Base-by-base conservation (phyloP, 2,329 filamentous ascomycete genomes). In the Pezicula carpinea region DNA sequence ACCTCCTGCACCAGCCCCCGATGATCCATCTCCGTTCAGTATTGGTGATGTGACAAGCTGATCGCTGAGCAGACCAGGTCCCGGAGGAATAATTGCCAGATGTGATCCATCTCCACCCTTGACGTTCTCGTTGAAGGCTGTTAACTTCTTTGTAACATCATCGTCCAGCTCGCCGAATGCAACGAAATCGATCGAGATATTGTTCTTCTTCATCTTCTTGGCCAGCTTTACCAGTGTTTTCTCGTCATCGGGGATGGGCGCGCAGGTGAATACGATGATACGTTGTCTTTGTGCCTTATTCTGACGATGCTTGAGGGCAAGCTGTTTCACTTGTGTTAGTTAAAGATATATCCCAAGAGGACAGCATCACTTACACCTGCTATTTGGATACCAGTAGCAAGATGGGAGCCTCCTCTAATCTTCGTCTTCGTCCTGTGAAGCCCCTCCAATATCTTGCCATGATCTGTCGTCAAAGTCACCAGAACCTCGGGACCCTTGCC, bases 201-300 rank as follows among this genome's bases (percentile, higher is more conserved):
- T 92, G 69, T 85, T 87, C 79, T 99, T 99, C 82, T 97, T 97
- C 90, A 97, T 95, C 74, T 93, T 95, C 75, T 93, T 95, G 38
- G 93, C 91, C 23, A 99, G 79, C 64, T 89, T 88, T 53, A 91
- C 80, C 43, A 99, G 81, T 45, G 86, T 82, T 72, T 93, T 93
- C 68, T 96, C 87, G 54, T 89, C 85, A 64, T 99, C 93, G 52
- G 83, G 79, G 63, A 97, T 85, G 22, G 91, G 87, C 35, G 90
- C 96, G 78, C 93, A 99, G 54, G 91, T 86, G 69, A 99, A 96
- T 51, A 95, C 90, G 69, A 99, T 87, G 76, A 99, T 95, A 57
- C 93, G 87, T 76, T 96, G 91, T 59, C 89, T 83, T 72, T 97
- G 93, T 41, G 89, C 89, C 71, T 96, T 96, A 74, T 99, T 97